Conservation (phyloP, 192 early-diverging fungal genomes). For the Coemansia biformis region DNA sequence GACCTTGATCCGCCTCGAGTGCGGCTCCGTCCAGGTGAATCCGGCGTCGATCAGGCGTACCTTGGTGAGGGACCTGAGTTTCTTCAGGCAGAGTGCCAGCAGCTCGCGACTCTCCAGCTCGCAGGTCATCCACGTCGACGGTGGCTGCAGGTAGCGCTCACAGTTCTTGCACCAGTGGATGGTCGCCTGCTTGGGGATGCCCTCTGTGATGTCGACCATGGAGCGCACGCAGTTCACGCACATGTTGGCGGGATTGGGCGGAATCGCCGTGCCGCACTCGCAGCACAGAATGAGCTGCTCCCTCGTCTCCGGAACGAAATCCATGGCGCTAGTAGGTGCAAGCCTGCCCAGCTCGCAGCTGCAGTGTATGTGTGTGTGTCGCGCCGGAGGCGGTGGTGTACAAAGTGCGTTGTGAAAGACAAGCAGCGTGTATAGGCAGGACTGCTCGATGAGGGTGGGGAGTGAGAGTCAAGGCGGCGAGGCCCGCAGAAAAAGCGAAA, state of each 20-base stretch:
- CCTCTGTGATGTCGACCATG: constrained; percentile 97
- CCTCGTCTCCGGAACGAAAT: constrained; percentile 44
- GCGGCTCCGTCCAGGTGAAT: constrained; percentile 97
- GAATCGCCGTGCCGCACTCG: constrained; percentile 87
- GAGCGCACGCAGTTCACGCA: constrained; percentile 97
- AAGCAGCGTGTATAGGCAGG: no score
- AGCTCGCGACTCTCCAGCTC: constrained; percentile 88
- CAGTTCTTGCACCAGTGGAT: constrained; percentile 96
- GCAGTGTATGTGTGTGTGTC: no score
- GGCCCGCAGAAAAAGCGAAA: no score
- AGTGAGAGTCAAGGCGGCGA: no score
- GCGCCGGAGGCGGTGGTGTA: no score
- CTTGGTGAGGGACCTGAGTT: constrained; percentile 83
- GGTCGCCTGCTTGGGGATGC: constrained; percentile 94
- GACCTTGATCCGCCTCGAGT: constrained; percentile 89
- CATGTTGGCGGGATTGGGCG: constrained; percentile 97
- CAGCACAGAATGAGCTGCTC: constrained; percentile 72
- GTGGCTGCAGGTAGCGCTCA: constrained; percentile 95
- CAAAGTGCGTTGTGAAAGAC: no score
- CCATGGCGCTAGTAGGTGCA: no score
- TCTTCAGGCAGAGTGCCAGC: constrained; percentile 87
- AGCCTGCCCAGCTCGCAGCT: no score
- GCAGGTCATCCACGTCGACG: constrained; percentile 79
- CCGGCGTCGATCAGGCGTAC: constrained; percentile 95
- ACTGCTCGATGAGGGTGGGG: no score